Evolutionary conservation across 2,329 filamentous ascomycete species (phyloP).

Genomic region (Clarireedia homoeocarpa): DNA sequence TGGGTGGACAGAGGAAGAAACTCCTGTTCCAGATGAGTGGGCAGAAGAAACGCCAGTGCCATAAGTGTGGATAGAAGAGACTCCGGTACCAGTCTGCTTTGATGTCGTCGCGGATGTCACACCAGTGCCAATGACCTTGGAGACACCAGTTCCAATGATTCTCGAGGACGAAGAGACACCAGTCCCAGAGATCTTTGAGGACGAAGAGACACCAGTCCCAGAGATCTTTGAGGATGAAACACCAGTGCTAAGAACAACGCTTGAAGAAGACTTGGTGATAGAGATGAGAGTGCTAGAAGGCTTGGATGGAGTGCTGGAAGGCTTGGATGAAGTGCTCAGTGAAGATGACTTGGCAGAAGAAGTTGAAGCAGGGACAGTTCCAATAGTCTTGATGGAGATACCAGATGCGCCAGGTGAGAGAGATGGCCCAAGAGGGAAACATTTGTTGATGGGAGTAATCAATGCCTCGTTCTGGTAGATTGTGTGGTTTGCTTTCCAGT

Average conservation of each 20-base stretch:
- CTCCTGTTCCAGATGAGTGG: neutral
- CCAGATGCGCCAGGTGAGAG: neutral
- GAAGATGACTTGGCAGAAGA: neutral
- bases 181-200: neutral
- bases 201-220: neutral
- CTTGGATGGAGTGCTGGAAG: neutral
- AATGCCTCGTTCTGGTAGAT: neutral
- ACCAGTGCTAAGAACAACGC: neutral
- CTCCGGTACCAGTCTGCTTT: neutral
- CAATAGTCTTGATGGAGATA: conserved; percentile 5
- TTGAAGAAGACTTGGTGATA: neutral
- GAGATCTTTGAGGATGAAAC: neutral
- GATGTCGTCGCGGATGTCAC: neutral
- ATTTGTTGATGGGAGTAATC: conserved; percentile 5
- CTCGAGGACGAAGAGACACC: neutral
- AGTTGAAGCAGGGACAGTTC: neutral
- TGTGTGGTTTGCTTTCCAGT: neutral
- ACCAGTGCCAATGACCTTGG: neutral
- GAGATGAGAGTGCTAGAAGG: neutral
- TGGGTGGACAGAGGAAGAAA: neutral
- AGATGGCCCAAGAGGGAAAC: conserved; percentile 6
- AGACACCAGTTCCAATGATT: neutral
- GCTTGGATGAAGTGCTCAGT: neutral
- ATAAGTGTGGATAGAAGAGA: neutral
- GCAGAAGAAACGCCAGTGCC: neutral